phyloP scores from a whole-genome alignment of 2,329 filamentous ascomycete species.

The Orbilia blumenaviensis region DNA sequence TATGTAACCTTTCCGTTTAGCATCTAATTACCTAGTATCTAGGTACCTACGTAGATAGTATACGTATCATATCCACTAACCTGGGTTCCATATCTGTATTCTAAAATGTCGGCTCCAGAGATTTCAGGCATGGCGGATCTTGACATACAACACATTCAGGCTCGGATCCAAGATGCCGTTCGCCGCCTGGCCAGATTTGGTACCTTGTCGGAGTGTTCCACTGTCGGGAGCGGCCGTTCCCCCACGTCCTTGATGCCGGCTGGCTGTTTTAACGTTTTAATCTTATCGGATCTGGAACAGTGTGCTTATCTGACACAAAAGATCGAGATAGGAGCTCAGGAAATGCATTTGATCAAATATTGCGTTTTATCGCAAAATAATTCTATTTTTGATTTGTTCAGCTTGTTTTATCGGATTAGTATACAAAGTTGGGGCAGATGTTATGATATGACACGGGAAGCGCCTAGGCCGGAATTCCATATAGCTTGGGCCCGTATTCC shows the following conservation, averaged over 20 bases:
- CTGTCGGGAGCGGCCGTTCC: constrained; percentile 48
- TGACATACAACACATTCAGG: constrained; percentile 26
- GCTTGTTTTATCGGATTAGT: constrained; percentile 10
- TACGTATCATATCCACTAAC: background rate
- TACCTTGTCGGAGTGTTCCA: constrained; percentile 20
- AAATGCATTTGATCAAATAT: background rate
- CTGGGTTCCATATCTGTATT: background rate
- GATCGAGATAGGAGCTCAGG: constrained; percentile 24
- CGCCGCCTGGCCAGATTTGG: constrained; percentile 18
- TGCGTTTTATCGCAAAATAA: constrained; percentile 1
- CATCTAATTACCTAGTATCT: too few relatives aligned
- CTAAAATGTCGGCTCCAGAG: background rate
- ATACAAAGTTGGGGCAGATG: too few relatives aligned
- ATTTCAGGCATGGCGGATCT: background rate
- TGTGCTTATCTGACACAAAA: constrained; percentile 28
- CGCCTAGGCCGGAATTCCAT: background rate
- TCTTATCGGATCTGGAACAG: constrained; percentile 28
- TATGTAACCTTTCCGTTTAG: too few relatives aligned
- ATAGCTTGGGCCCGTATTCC: too few relatives aligned
- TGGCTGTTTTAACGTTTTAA: background rate
- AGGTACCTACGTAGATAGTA: too few relatives aligned
- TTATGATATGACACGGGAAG: background rate
- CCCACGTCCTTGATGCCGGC: constrained; percentile 14
- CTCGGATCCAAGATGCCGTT: constrained; percentile 35
- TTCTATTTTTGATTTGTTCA: background rate